Percentiles rank a stretch among this genome's conserved stretches.
These are phyloP conservation scores for Kwoniella dendrophila DNA, from an alignment of 768 basidiomycete genomes.

Conservation along the genomic window DNA sequence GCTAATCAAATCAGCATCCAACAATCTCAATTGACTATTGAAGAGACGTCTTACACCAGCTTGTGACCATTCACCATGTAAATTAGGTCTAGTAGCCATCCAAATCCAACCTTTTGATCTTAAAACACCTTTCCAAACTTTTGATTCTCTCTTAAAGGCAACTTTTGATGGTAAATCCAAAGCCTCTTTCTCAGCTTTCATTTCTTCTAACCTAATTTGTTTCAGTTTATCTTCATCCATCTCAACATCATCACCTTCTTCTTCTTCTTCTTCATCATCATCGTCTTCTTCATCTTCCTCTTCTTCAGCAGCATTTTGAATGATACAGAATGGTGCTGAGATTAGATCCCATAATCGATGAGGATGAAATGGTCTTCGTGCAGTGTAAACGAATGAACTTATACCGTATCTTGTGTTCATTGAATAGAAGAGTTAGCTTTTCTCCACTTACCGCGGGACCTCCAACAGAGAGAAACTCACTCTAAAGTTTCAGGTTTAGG, in stretches of 20 bases:
- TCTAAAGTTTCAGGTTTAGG: constrained; percentile 54
- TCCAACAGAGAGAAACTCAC: constrained; percentile 21
- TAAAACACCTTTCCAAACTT: constrained; percentile 48
- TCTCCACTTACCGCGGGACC: not conserved
- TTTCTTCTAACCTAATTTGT: constrained; percentile 27
- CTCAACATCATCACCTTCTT: constrained; percentile 17
- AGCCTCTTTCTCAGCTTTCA: constrained; percentile 39
- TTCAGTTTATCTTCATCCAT: constrained; percentile 33
- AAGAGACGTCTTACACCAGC: constrained; percentile 37
- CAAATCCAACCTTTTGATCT: constrained; percentile 55
- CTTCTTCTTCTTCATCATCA: constrained; percentile 24
- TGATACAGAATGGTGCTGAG: constrained; percentile 49
- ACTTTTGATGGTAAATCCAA: constrained; percentile 48
- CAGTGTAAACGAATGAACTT: constrained; percentile 51
- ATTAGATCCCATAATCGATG: constrained; percentile 52
- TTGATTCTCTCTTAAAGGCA: constrained; percentile 41
- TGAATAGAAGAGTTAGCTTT: too few species aligned
- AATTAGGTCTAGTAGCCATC: constrained; percentile 51
- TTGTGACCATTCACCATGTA: constrained; percentile 55
- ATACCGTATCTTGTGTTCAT: constrained; percentile 52
- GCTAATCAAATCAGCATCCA: constrained; percentile 7
- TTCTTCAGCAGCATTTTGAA: constrained; percentile 47
- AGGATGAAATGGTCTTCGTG: constrained; percentile 55
- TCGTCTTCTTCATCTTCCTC: constrained; percentile 28
- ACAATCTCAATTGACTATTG: not conserved